Evolutionary conservation across 2,329 filamentous ascomycete species (phyloP).

Genomic region (Colletotrichum costaricense): DNA sequence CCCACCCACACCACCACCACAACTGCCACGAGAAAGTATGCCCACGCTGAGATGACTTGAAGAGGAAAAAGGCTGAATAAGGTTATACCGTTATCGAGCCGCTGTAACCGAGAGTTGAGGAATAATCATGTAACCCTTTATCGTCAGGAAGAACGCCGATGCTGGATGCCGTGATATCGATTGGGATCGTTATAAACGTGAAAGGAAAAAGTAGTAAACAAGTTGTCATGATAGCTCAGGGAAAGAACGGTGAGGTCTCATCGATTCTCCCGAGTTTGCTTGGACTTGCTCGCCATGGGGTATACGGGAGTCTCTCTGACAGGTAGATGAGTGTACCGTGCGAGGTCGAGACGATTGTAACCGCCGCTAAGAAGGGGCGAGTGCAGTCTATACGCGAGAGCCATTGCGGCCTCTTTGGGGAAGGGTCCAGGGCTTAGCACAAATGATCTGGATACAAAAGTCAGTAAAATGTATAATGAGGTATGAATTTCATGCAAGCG

Average conservation of each 20-base stretch:
- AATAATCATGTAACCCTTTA: slow-evolving; percentile 7
- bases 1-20: neutral
- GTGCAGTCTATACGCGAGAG: slow-evolving; percentile 16
- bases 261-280: slow-evolving; percentile 22
- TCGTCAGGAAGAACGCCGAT: slow-evolving; percentile 35
- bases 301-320: slow-evolving; percentile 14
- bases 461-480: slow-evolving; percentile 35
- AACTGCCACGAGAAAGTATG: slow-evolving; percentile 3
- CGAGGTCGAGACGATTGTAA: slow-evolving; percentile 18
- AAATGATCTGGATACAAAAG: slow-evolving; percentile 65
- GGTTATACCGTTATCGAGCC: neutral
- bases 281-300: slow-evolving; percentile 10
- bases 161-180: slow-evolving; percentile 36
- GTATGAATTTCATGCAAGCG: neutral
- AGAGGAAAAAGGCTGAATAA: neutral
- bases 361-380: neutral
- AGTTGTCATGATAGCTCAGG: slow-evolving; percentile 24
- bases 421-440: slow-evolving; percentile 76
- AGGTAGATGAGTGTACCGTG: slow-evolving; percentile 9
- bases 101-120: neutral
- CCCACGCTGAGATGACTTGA: slow-evolving; percentile 15
- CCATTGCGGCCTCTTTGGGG: slow-evolving; percentile 62
- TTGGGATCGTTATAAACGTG: slow-evolving; percentile 30
- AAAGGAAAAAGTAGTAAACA: slow-evolving; percentile 22
- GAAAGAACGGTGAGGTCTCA: slow-evolving; percentile 26